Evolutionary conservation across 208 protist species (phyloP).

Genomic region (Leishmania tarentolae): DNA sequence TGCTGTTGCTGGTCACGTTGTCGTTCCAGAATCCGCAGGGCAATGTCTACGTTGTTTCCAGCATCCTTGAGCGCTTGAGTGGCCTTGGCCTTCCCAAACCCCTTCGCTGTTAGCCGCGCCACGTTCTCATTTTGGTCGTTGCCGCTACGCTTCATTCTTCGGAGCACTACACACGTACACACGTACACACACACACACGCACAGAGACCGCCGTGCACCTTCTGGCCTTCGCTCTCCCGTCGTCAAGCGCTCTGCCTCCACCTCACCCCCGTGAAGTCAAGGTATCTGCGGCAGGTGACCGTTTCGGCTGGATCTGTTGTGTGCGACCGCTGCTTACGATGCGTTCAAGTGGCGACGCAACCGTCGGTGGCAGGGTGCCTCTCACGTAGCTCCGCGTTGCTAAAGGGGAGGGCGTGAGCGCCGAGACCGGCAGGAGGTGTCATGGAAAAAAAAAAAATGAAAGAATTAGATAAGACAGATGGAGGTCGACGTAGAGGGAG

Average conservation of each 20-base stretch:
- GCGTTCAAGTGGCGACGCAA: not conserved
- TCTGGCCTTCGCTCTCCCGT: not conserved
- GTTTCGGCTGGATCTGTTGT: too few relatives aligned
- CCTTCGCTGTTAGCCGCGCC: conserved; percentile 39
- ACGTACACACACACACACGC: not conserved
- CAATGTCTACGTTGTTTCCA: conserved; percentile 49
- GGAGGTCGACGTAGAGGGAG: not conserved
- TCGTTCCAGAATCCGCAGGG: conserved; percentile 49
- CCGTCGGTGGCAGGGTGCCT: not conserved
- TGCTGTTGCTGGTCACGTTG: conserved; percentile 31
- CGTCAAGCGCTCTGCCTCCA: not conserved
- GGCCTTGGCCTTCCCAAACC: conserved; percentile 66
- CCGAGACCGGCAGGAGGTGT: not conserved
- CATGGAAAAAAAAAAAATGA: not conserved
- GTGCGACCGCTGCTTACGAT: too few relatives aligned
- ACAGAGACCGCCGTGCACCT: not conserved
- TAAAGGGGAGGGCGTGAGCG: not conserved
- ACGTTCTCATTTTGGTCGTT: conserved; percentile 6
- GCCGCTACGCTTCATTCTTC: not conserved
- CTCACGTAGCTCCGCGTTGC: not conserved
- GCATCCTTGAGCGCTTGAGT: conserved; percentile 68
- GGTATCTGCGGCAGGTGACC: not conserved
- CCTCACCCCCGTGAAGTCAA: too few relatives aligned
- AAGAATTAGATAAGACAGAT: not conserved
- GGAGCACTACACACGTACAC: not conserved